These are phyloP conservation scores for Suillus bovinus DNA, from an alignment of 768 basidiomycete genomes.

Conservation along the genomic window DNA sequence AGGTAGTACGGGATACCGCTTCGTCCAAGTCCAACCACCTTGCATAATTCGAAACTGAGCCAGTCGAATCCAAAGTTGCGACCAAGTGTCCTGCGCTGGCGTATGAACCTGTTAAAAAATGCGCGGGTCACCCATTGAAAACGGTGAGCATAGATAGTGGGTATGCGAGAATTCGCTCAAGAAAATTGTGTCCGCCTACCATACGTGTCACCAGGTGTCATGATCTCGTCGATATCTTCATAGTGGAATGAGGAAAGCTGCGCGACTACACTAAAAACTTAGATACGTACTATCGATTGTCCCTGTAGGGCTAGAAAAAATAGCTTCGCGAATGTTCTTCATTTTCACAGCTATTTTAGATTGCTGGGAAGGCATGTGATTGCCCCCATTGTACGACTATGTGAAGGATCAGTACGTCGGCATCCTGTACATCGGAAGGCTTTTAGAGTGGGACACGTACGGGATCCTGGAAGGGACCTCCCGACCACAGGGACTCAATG, in stretches of 20 bases:
- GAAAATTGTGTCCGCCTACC: conserved; percentile 38
- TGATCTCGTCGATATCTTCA: conserved; percentile 55
- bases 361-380: conserved; percentile 49
- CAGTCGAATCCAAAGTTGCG: conserved; percentile 45
- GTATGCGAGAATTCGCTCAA: background rate
- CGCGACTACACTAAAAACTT: conserved; percentile 5
- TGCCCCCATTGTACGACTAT: conserved; percentile 72
- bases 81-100: conserved; percentile 64
- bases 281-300: conserved; percentile 50
- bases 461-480: conserved; percentile 67
- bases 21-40: conserved; percentile 74
- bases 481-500: conserved; percentile 76
- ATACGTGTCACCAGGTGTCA: conserved; percentile 58
- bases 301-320: conserved; percentile 60
- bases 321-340: conserved; percentile 51
- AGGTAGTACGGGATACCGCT: conserved; percentile 55
- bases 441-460: conserved; percentile 36
- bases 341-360: conserved; percentile 47
- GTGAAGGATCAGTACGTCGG: background rate
- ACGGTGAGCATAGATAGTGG: background rate
- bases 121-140: conserved; percentile 8
- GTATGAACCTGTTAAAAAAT: conserved; percentile 60
- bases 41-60: conserved; percentile 41
- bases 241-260: background rate
- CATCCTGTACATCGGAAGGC: background rate